A percentile compares a stretch with the other conserved stretches of the same genome.
phyloP scores from a whole-genome alignment of 441 rosid genomes.

The Erodium moschatum region DNA sequence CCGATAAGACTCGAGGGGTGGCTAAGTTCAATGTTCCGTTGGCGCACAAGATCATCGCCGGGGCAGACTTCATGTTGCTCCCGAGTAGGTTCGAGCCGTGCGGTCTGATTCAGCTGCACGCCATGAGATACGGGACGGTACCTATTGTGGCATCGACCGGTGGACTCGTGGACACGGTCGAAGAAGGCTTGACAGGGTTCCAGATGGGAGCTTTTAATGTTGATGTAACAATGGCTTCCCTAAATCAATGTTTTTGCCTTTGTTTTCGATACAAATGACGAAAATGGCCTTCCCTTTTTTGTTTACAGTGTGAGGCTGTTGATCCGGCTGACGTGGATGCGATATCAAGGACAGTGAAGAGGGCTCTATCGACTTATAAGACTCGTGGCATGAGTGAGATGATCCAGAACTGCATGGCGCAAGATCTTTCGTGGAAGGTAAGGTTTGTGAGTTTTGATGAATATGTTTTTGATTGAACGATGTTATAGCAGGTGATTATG shows the following conservation, averaged over 20 bases:
- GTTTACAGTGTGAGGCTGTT: slow-evolving; percentile 60
- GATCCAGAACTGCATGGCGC: slow-evolving; percentile 75
- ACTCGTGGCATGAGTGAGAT: slow-evolving; percentile 58
- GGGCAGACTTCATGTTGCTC: slow-evolving; percentile 72
- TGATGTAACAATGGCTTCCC: slow-evolving; percentile 34
- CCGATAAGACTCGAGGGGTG: slow-evolving; percentile 61
- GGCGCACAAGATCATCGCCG: slow-evolving; percentile 85
- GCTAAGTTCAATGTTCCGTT: slow-evolving; percentile 66
- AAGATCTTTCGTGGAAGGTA: slow-evolving; percentile 87
- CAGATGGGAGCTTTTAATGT: slow-evolving; percentile 71
- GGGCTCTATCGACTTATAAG: slow-evolving; percentile 50
- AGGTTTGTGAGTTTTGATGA: no score
- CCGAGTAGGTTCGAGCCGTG: slow-evolving; percentile 95
- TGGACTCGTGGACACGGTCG: slow-evolving; percentile 83
- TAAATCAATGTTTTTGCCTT: no score
- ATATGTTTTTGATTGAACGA: no score
- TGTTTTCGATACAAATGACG: no score
- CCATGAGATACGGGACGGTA: slow-evolving; percentile 98
- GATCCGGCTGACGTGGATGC: slow-evolving; percentile 70
- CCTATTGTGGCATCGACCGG: slow-evolving; percentile 89
- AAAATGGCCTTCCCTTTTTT: neutral
- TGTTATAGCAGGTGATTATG: no score
- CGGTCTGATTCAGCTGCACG: slow-evolving; percentile 88
- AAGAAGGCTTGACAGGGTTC: slow-evolving; percentile 84
- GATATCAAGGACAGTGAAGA: slow-evolving; percentile 39